A percentile compares a stretch with the other conserved stretches of the same genome.
Conservation (phyloP, 192 early-diverging fungal genomes). For the Linnemannia schmuckeri region DNA sequence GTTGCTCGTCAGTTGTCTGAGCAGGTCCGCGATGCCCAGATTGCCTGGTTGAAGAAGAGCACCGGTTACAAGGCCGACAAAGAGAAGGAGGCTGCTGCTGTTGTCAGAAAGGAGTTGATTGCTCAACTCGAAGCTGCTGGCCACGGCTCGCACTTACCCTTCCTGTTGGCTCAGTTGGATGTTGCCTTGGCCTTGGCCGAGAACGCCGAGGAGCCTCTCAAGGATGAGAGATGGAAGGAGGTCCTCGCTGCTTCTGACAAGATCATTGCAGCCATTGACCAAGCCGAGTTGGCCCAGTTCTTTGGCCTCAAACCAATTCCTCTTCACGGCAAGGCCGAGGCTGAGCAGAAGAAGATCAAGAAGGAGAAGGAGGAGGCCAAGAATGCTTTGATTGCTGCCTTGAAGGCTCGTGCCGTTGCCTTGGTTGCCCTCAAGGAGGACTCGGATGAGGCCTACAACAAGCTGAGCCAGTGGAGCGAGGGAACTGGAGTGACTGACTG, state of each 20-base stretch:
- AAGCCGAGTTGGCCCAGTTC: slow-evolving; percentile 73
- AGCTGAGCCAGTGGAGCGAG: slow-evolving; percentile 74
- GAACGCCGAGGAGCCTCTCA: slow-evolving; percentile 58
- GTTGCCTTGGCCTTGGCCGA: slow-evolving; percentile 64
- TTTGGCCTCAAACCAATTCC: slow-evolving; percentile 70
- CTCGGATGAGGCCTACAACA: slow-evolving; percentile 67
- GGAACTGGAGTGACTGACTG: slow-evolving; percentile 67
- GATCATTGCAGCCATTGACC: slow-evolving; percentile 71
- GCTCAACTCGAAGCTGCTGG: slow-evolving; percentile 72
- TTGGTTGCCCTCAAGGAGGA: slow-evolving; percentile 61
- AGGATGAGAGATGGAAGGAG: slow-evolving; percentile 63
- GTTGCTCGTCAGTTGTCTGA: slow-evolving; percentile 69
- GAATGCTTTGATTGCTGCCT: slow-evolving; percentile 72
- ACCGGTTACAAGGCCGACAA: slow-evolving; percentile 55
- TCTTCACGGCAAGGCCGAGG: slow-evolving; percentile 55
- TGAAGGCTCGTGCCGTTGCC: slow-evolving; percentile 71
- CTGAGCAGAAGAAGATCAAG: slow-evolving; percentile 68
- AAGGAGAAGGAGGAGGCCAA: slow-evolving; percentile 85
- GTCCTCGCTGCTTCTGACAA: slow-evolving; percentile 66
- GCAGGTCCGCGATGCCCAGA: slow-evolving; percentile 81
- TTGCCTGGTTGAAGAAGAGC: slow-evolving; percentile 86
- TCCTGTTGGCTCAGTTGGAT: slow-evolving; percentile 69
- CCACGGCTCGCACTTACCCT: slow-evolving; percentile 69
- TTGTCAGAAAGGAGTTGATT: slow-evolving; percentile 66
- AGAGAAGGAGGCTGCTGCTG: slow-evolving; percentile 63